Evolutionary conservation across 179 eudicot genomes (phyloP).

Genomic region (Silene coronaria): DNA sequence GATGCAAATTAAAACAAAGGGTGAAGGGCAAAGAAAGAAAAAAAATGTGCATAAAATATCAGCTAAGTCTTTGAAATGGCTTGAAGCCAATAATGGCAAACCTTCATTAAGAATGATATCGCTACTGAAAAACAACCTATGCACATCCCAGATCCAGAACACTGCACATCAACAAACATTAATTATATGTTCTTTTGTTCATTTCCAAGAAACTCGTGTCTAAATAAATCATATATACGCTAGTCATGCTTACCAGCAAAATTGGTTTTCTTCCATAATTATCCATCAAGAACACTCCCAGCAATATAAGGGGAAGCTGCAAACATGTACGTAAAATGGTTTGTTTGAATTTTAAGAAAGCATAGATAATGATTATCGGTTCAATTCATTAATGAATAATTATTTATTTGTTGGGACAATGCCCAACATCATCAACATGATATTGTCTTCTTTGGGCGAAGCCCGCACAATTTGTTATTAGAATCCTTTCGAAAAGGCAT

Average conservation of each 20-base stretch:
- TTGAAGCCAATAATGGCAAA: slow-evolving; percentile 7
- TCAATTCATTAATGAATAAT: too few relatives aligned
- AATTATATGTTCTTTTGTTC: background rate
- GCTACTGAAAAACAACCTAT: slow-evolving; percentile 27
- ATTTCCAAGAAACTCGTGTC: background rate
- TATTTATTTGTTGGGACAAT: too few relatives aligned
- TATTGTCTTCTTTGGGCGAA: too few relatives aligned
- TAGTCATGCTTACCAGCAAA: slow-evolving; percentile 30
- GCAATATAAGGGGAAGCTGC: slow-evolving; percentile 32
- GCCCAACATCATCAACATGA: too few relatives aligned
- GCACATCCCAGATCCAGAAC: slow-evolving; percentile 32
- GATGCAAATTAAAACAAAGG: background rate
- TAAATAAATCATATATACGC: background rate
- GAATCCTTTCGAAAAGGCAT: too few relatives aligned
- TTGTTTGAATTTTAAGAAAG: background rate
- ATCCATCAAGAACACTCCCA: slow-evolving; percentile 35
- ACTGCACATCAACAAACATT: slow-evolving; percentile 21
- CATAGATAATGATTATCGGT: too few relatives aligned
- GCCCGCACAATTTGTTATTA: too few relatives aligned
- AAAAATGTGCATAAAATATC: background rate
- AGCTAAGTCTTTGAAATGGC: background rate
- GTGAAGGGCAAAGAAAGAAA: background rate
- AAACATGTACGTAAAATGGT: background rate
- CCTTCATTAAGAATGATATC: slow-evolving; percentile 37
- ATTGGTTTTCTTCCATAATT: slow-evolving; percentile 39